phyloP scores from a whole-genome alignment of 345 rosid genomes.

The Eucalyptus albens region DNA sequence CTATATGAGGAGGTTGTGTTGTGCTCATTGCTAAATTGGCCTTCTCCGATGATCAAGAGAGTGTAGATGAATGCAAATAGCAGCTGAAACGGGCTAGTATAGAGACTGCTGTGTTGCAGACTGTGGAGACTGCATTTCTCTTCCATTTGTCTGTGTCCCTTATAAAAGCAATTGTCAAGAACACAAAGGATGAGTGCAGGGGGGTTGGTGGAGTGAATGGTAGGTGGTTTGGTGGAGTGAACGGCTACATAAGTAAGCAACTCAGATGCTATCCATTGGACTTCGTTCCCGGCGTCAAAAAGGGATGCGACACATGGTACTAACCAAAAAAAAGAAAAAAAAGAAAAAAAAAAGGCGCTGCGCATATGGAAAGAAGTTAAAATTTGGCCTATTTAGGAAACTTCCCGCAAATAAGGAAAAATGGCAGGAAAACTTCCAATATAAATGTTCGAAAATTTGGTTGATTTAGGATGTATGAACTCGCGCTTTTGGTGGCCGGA shows the following conservation, averaged over 20 bases:
- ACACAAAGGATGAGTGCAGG: not conserved
- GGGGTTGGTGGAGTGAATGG: not conserved
- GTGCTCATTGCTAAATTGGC: not conserved
- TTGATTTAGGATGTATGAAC: not conserved
- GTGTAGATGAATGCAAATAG: not conserved
- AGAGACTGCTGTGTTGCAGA: not conserved
- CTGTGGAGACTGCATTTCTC: not conserved
- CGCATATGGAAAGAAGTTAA: not conserved
- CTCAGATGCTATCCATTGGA: not conserved
- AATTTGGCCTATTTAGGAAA: not conserved
- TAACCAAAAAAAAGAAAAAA: not conserved
- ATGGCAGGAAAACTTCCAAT: not conserved
- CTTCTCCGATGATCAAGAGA: not conserved
- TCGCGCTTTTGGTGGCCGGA: not conserved
- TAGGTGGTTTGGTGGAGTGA: not conserved
- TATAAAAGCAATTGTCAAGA: not conserved
- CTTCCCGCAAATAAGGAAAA: not conserved
- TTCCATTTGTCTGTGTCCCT: not conserved
- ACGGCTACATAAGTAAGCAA: not conserved
- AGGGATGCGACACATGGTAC: not conserved
- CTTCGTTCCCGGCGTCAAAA: not conserved
- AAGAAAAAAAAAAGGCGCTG: not conserved
- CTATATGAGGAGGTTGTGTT: constrained; percentile 5
- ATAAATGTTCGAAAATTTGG: not conserved
- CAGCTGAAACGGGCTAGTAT: not conserved